Percentiles rank a stretch among this genome's conserved stretches.
Evolutionary conservation across 2,329 filamentous ascomycete genomes (phyloP).

Genomic region (Aspergillus cejpii): DNA sequence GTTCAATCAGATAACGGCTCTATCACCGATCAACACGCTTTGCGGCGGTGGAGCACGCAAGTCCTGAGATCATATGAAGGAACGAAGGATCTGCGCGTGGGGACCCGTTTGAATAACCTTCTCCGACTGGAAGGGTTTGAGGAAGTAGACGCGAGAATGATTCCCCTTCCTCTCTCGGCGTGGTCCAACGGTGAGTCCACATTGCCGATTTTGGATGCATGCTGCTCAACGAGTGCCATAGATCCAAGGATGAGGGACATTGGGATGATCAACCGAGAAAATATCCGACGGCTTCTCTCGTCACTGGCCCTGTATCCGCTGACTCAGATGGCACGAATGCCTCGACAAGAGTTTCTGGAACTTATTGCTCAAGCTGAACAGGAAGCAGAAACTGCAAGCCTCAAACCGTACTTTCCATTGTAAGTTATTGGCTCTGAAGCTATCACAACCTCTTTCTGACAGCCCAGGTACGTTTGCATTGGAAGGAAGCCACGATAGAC

Average conservation of each 20-base stretch:
- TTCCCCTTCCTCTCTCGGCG: slow-evolving; percentile 61
- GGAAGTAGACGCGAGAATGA: slow-evolving; percentile 59
- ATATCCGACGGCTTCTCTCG: slow-evolving; percentile 33
- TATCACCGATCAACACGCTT: slow-evolving; percentile 60
- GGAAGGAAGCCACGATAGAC: slow-evolving; percentile 31
- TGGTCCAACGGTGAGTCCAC: slow-evolving; percentile 58
- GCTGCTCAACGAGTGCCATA: slow-evolving; percentile 24
- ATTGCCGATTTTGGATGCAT: neutral
- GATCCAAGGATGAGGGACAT: slow-evolving; percentile 40
- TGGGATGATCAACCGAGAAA: slow-evolving; percentile 37
- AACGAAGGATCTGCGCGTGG: slow-evolving; percentile 60
- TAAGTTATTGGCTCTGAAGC: slow-evolving; percentile 21
- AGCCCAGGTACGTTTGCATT: slow-evolving; percentile 38
- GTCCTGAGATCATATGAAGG: slow-evolving; percentile 58
- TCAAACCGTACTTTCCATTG: slow-evolving; percentile 44
- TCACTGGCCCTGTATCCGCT: slow-evolving; percentile 42
- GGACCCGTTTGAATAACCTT: slow-evolving; percentile 53
- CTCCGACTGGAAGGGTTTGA: slow-evolving; percentile 59
- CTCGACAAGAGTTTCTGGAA: slow-evolving; percentile 32
- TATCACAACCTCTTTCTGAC: slow-evolving; percentile 15
- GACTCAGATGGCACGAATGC: slow-evolving; percentile 39
- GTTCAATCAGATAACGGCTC: slow-evolving; percentile 79
- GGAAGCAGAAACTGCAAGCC: slow-evolving; percentile 32
- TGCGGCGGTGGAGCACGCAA: slow-evolving; percentile 59
- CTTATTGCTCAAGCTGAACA: slow-evolving; percentile 34